Evolutionary conservation across 768 basidiomycete species (phyloP).

Genomic region (Russula vinacea): DNA sequence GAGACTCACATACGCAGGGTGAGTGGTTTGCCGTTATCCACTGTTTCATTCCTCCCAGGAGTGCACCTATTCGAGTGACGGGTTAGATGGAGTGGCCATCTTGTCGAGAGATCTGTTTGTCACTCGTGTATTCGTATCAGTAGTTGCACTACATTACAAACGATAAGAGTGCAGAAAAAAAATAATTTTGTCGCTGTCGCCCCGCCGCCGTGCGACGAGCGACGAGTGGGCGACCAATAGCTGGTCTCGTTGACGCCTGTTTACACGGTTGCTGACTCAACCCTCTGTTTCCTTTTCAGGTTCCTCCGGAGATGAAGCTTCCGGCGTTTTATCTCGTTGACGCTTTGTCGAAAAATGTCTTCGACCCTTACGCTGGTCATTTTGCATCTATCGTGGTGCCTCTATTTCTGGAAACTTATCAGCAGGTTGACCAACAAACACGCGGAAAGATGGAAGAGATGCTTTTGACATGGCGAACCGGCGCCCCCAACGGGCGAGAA

Average conservation of each 20-base stretch:
- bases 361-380: slow-evolving; percentile 83
- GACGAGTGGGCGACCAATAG: slow-evolving; percentile 24
- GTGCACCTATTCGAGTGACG: slow-evolving; percentile 7
- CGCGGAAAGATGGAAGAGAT: slow-evolving; percentile 98
- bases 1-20: slow-evolving; percentile 85
- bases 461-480: slow-evolving; percentile 91
- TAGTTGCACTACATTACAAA: slow-evolving; percentile 25
- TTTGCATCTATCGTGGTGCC: slow-evolving; percentile 80
- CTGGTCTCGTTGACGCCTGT: slow-evolving; percentile 29
- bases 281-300: slow-evolving; percentile 49
- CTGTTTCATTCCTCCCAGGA: slow-evolving; percentile 10
- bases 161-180: slow-evolving; percentile 25
- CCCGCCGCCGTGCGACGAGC: slow-evolving; percentile 19
- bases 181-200: slow-evolving; percentile 2
- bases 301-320: slow-evolving; percentile 84
- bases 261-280: slow-evolving; percentile 66
- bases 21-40: slow-evolving; percentile 47
- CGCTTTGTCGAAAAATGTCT: slow-evolving; percentile 96
- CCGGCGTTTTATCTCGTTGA: slow-evolving; percentile 94
- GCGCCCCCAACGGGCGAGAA: slow-evolving; percentile 73
- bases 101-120: slow-evolving; percentile 9
- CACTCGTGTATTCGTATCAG: slow-evolving; percentile 15
- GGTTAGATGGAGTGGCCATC: slow-evolving; percentile 18
- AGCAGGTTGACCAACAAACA: slow-evolving; percentile 77
- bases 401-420: slow-evolving; percentile 85